Evolutionary conservation across 1,284 basidiomycete species (phyloP).

Genomic region (Malassezia obtusa): DNA sequence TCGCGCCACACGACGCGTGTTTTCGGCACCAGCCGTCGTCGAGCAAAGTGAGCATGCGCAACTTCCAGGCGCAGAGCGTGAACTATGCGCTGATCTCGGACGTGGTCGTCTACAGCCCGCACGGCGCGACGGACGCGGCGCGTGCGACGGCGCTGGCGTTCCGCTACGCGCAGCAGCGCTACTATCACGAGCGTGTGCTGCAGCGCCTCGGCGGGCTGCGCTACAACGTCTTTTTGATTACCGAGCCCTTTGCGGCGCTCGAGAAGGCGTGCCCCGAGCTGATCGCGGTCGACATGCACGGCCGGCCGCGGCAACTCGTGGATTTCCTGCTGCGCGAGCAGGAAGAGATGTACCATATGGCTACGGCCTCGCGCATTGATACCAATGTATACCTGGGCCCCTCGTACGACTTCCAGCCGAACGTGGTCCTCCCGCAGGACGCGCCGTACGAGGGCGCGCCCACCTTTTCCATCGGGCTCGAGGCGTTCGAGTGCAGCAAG

Average conservation of each 20-base stretch:
- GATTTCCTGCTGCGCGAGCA: constrained; percentile 58
- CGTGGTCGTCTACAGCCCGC: constrained; percentile 65
- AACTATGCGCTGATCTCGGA: constrained; percentile 82
- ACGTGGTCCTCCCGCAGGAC: constrained; percentile 19
- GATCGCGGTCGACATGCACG: constrained; percentile 53
- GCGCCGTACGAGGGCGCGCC: constrained; percentile 12
- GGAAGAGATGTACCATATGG: constrained; percentile 80
- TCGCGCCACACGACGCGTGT: constrained; percentile 2
- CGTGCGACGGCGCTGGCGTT: constrained; percentile 32
- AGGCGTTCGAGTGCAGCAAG: constrained; percentile 67
- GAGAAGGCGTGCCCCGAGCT: constrained; percentile 52
- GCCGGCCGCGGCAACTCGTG: constrained; percentile 50
- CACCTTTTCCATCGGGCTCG: constrained; percentile 62
- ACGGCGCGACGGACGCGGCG: constrained; percentile 31
- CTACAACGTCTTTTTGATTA: constrained; percentile 79
- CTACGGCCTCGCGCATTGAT: constrained; percentile 68
- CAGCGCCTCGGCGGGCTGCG: constrained; percentile 55
- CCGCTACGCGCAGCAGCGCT: constrained; percentile 34
- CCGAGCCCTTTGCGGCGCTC: constrained; percentile 56
- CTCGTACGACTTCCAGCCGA: constrained; percentile 5
- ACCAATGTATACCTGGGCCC: constrained; percentile 53
- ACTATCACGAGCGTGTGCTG: constrained; percentile 52
- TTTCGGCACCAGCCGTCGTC: constrained; percentile 7
- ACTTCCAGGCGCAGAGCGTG: constrained; percentile 50
- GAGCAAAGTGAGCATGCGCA: constrained; percentile 33